phyloP scores from a whole-genome alignment of 331 rosid genomes.

The Spiraea crenata region DNA sequence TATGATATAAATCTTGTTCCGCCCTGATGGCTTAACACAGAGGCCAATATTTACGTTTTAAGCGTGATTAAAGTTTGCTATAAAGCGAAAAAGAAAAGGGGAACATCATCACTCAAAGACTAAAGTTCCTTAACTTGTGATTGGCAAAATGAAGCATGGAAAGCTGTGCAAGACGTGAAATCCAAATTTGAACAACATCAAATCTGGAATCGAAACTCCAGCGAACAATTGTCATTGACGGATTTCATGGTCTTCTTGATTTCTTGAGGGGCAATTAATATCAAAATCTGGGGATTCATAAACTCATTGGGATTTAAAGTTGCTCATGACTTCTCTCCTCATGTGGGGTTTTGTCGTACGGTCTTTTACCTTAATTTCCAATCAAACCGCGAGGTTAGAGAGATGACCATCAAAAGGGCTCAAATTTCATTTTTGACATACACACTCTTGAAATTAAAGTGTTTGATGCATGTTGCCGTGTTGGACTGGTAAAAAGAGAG shows the following conservation, averaged over 20 bases:
- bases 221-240: constrained; percentile 16
- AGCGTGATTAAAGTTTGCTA: no score
- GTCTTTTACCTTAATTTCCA: not conserved
- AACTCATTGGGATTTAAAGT: constrained; percentile 15
- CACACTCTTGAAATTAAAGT: not conserved
- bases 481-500: not conserved
- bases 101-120: no score
- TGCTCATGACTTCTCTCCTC: not conserved
- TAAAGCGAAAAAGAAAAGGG: no score
- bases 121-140: constrained; percentile 3
- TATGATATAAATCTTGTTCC: no score
- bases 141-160: constrained; percentile 8
- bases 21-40: no score
- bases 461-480: not conserved
- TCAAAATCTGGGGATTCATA: not conserved
- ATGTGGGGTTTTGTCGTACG: constrained; percentile 16
- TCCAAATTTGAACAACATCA: constrained; percentile 17
- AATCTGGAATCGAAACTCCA: constrained; percentile 13
- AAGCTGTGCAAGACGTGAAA: not conserved
- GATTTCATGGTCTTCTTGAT: not conserved
- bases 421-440: not conserved
- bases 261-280: not conserved
- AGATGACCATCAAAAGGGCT: constrained; percentile 14
- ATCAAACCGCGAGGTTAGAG: constrained; percentile 7
- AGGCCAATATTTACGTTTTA: no score